Evolutionary conservation across 257 asterid species (phyloP), one percentile per base, ranked within the genome.

Genomic region (Cynanchum wilfordii): DNA sequence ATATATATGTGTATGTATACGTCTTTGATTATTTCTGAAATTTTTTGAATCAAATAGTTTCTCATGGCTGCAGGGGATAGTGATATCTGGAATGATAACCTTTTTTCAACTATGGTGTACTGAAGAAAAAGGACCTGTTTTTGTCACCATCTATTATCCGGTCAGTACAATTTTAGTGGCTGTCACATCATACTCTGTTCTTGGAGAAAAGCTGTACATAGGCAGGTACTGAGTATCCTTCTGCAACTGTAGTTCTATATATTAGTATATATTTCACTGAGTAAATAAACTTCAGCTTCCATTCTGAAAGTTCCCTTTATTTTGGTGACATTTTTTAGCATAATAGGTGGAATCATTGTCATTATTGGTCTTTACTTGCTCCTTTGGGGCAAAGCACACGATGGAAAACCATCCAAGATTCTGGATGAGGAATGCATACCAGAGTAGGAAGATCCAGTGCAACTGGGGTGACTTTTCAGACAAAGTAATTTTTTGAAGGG

Each of bases 61-160:
- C 71, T n/a, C 54, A 13, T 25, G 40, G 38, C 36, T 49, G 7
- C 85, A 91, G 97, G 97, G 89, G 20, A 73, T 91, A 15, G 90
- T 83, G 30, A 77, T 88, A 50, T 89, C 95, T 5, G 96, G 96
- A 58, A 24, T 89, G n/a, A 78, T 86, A 63, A 76, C 72, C 58
- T 88, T 71, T 77, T 67, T 87, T 64, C 88, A 85, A 56, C 85
- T 89, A 19, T 88, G 88, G 90, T 87, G 96, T 91, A 88, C 81
- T 36, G 90, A 88, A 63, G 80, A 76, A 70, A 88, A 83, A 77
- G 97, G 97, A 5, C 96, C 96, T 0, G 93, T 91, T 44, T 91
- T 89, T 56, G 93, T 88, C 62, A 89, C 96, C 2, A 80, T 91
- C 84, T 91, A 86, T 45, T 88, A 87, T 75, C 97, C 97, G 1